These are phyloP conservation scores for Neurospora sp. DNA, from an alignment of 495 filamentous ascomycete species.

Conservation along the genomic window DNA sequence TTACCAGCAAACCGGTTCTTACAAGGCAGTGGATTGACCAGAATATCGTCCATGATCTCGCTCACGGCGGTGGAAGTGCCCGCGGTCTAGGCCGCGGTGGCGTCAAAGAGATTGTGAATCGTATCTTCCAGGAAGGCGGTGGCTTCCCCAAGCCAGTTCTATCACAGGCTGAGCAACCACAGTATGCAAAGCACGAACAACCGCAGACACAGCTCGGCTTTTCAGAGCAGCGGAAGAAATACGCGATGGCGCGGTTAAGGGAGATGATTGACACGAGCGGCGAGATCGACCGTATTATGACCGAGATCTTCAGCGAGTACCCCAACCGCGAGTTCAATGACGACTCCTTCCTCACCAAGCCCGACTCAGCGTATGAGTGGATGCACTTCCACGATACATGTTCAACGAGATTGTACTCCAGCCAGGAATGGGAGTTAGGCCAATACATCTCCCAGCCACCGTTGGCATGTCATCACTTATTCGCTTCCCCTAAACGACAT, in stretches of 20 bases:
- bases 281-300: conserved; percentile 76
- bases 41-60: conserved; percentile 57
- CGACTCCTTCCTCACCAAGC: conserved; percentile 82
- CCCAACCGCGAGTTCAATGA: conserved; percentile 84
- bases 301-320: conserved; percentile 71
- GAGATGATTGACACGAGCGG: conserved; percentile 86
- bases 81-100: conserved; percentile 71
- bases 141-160: conserved; percentile 59
- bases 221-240: conserved; percentile 63
- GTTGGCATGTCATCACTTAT: conserved; percentile 86
- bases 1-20: conserved; percentile 33
- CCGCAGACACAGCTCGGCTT: conserved; percentile 50
- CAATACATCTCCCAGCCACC: conserved; percentile 78
- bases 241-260: conserved; percentile 66
- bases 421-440: conserved; percentile 80
- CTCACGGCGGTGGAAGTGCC: conserved; percentile 66
- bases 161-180: conserved; percentile 9
- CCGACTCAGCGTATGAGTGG: conserved; percentile 82
- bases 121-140: conserved; percentile 78
- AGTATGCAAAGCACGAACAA: conserved; percentile 30
- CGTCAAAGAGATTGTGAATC: conserved; percentile 70
- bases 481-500: conserved; percentile 52
- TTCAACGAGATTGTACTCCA: conserved; percentile 59
- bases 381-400: conserved; percentile 84
- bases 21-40: conserved; percentile 80